Evolutionary conservation across 2,329 filamentous ascomycete species (phyloP).

Genomic region (Arachnopeziza araneosa): DNA sequence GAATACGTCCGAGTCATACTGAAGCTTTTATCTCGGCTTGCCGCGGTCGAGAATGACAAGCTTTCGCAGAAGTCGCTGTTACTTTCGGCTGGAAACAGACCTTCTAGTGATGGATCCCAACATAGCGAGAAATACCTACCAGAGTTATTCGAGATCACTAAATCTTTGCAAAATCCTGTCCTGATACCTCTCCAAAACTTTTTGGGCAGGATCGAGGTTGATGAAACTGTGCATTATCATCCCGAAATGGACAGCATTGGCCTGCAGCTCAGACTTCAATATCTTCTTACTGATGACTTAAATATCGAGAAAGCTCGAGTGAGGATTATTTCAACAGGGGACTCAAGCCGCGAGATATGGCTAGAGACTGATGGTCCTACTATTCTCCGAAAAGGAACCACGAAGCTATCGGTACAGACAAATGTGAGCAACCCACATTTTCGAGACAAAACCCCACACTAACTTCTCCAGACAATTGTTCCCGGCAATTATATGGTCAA

Average conservation of each 20-base stretch:
- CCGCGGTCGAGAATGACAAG: conserved; percentile 46
- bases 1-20: conserved; percentile 75
- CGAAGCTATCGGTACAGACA: conserved; percentile 39
- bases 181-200: conserved; percentile 66
- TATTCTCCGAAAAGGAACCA: conserved; percentile 42
- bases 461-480: conserved; percentile 49
- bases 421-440: conserved; percentile 33
- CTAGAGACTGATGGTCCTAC: conserved; percentile 42
- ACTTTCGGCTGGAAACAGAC: conserved; percentile 7
- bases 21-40: conserved; percentile 66
- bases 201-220: conserved; percentile 64
- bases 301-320: conserved; percentile 60
- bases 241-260: conserved; percentile 70
- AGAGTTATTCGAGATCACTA: conserved; percentile 26
- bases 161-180: conserved; percentile 51
- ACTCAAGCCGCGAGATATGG: conserved; percentile 61
- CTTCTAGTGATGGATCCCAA: conserved; percentile 15
- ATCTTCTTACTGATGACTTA: conserved; percentile 67
- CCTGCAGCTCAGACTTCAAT: conserved; percentile 61
- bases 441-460: conserved; percentile 17
- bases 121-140: conserved; percentile 27
- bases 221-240: conserved; percentile 63
- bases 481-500: conserved; percentile 73
- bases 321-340: conserved; percentile 52
- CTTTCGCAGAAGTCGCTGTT: conserved; percentile 33